phyloP scores from a whole-genome alignment of 2,329 filamentous ascomycete genomes.

The Pestalotiopsis sp. region DNA sequence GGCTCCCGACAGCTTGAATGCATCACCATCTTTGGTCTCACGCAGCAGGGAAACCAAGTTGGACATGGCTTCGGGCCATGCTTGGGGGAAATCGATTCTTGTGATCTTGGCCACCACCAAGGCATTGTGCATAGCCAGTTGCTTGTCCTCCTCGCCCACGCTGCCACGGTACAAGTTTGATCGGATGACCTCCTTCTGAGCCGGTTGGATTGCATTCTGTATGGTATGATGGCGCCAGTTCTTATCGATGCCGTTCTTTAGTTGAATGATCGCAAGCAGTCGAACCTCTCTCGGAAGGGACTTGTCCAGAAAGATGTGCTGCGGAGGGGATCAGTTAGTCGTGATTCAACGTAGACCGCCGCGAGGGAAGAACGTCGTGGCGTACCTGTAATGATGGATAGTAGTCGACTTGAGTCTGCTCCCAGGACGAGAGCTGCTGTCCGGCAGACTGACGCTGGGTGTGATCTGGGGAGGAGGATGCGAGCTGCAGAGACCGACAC shows the following conservation, averaged over 20 bases:
- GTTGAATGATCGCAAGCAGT: conserved; percentile 87
- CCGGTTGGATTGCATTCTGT: conserved; percentile 69
- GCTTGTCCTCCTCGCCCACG: conserved; percentile 73
- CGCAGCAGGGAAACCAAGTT: conserved; percentile 69
- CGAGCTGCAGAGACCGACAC: conserved; percentile 64
- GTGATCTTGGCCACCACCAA: conserved; percentile 86
- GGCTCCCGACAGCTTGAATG: conserved; percentile 69
- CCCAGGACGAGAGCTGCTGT: conserved; percentile 75
- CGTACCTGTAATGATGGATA: conserved; percentile 70
- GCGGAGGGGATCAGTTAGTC: conserved; percentile 5
- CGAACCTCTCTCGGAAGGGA: conserved; percentile 77
- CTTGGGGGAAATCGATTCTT: conserved; percentile 83
- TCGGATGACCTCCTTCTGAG: conserved; percentile 79
- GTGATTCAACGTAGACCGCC: neutral
- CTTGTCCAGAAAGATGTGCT: conserved; percentile 83
- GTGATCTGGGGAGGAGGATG: conserved; percentile 64
- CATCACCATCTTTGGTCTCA: conserved; percentile 57
- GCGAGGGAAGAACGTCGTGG: too few relatives aligned
- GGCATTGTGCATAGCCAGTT: conserved; percentile 85
- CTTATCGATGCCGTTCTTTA: conserved; percentile 96
- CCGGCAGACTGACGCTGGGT: conserved; percentile 68
- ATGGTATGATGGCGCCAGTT: conserved; percentile 76
- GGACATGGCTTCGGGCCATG: conserved; percentile 73
- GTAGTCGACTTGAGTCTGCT: conserved; percentile 62
- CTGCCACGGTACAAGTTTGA: conserved; percentile 75